Evolutionary conservation across 352 stramenopile genomes (phyloP), one percentile per base, ranked within the genome.

Genomic region (Bremia lactucae): DNA sequence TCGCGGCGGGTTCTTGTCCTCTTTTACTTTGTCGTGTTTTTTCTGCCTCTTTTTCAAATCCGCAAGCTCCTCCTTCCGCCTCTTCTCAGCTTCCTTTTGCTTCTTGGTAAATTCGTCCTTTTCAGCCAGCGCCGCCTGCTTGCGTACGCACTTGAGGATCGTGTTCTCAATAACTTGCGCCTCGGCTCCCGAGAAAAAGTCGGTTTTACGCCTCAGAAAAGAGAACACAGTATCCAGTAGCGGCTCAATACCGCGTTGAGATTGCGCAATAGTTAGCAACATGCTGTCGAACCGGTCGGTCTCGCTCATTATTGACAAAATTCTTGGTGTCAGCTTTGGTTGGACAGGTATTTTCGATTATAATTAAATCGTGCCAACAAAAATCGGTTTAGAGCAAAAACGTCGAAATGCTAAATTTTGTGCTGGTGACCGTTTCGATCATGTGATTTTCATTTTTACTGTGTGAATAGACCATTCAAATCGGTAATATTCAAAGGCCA

Each of bases 171-270:
- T 59, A 43, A 82, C 46, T 26, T 78, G 56, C 14, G 76, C 50
- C n/a, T 59, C 49, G 35, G 89, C 92, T 7, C 95, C 95, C 6
- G 90, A 73, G 64, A 98, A 99, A 56, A 99, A 99, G 72, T 99
- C 96, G 13, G 96, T 98, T 70, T 99, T 99, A 41, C 96, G 92
- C 16, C 96, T 80, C 47, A 99, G 63, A 60, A 99, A 98, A 1
- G 91, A 97, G 65, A 99, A 98, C 16, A 99, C 83, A 1, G 90
- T 97, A 51, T 98, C 90, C 56, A 99, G 83, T 24, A 99, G 69
- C 15, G 94, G 95, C 66, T 99, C 96, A 59, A 99, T 99, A 33
- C 96, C 96, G 31, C 76, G 69, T 50, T 96, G 82, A 53, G 95
- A 91, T 70, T 98, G 93, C 44, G 96, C 94, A 29, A 99, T 92